Base-by-base conservation (phyloP, 768 basidiomycete species). In the Macrolepiota dolichaula region DNA sequence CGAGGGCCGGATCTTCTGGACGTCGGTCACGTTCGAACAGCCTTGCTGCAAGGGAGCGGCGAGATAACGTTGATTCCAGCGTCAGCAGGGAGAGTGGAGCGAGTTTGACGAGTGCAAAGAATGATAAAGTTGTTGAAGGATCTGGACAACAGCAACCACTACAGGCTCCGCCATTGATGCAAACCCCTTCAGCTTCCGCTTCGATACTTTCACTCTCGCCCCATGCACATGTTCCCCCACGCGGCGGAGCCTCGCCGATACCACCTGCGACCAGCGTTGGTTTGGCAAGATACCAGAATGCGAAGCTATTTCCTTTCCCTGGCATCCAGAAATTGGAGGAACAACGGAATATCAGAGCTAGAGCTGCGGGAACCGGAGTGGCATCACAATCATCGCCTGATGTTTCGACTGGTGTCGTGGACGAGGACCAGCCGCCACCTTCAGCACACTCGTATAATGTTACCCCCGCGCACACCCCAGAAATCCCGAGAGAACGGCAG, bases 291-390 rank as follows among this genome's bases (percentile, higher is more conserved):
- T 96, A 90, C 73, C 85, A 85, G 64, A 84, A 86, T 65, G 77
- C 84, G 29, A 98, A 98, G 71, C 78, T 97, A 37, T 91, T 89
- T 73, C 93, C 95, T 1, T 95, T 96, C 81, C 93, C 92, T 25
- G 93, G 92, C 38, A 88, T 94, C 72, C 82, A 87, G 68, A 83
- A 84, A 66, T 77, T 94, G 38, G 91, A 91, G 70, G 87, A 91
- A 69, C 84, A 90, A 67, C 81, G 86, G 55, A 85, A 79, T 65
- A 85, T 78, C 65, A 51, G 59, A 36, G 44, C 49, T 38, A 83
- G 85, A 36, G 79, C 80, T 57, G 81, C 81, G 57, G 82, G 81
- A 3, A 81, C 81, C 56, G 82, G 81, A 5, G 65, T 57, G 38
- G 71, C 76, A n/a, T 77, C 80, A 5, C 69, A 76, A 6, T 79